Evolutionary conservation across 129 eudicot genomes (phyloP), one percentile per base, ranked within the genome.

Genomic region (Gnaphalium uliginosum): DNA sequence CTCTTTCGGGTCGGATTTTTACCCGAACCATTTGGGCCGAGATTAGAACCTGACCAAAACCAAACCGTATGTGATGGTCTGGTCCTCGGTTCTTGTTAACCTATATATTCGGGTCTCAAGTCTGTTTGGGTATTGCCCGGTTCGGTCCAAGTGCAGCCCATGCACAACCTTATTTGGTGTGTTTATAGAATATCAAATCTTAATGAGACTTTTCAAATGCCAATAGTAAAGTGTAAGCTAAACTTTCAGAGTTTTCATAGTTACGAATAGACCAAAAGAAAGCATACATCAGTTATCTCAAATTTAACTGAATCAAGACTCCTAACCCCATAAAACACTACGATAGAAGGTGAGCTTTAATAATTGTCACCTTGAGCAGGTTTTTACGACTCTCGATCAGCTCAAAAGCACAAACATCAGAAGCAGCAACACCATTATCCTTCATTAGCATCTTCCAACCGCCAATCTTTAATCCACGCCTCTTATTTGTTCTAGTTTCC

Each of bases 351-450:
- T 56, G 61, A 56, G 18, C 61, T 56, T 5, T 56, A 8, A 56
- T 18, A 56, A 56, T 19, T 7, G 61, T 19, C 6, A 56, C 61
- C 61, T 56, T 56, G 61, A 56, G 61, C 61, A 56, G 14, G 23
- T 56, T 56, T 56, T 56, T 56, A 19, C 10, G 25, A 14, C 23
- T 56, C 10, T 56, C 61, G 13, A 79, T 54, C 17, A 65, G 74
- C 74, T 79, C 74, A 73, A 79, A 41, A 66, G 39, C 63, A 56
- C 74, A 79, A 13, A 66, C 21, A 54, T 72, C 74, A 37, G 79
- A 74, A 26, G 10, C 63, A 39, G 32, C 30, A n/a, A 79, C 43
- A 37, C 74, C 78, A 72, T 72, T 79, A 50, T 72, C 74, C 54
- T 79, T 8, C 8, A 79, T 68, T 66, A 79, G 65, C 68, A 11